A percentile compares a stretch with the other conserved stretches of the same genome.
Conservation (phyloP, 2,329 filamentous ascomycete species). For the Lachnellula hyalina region DNA sequence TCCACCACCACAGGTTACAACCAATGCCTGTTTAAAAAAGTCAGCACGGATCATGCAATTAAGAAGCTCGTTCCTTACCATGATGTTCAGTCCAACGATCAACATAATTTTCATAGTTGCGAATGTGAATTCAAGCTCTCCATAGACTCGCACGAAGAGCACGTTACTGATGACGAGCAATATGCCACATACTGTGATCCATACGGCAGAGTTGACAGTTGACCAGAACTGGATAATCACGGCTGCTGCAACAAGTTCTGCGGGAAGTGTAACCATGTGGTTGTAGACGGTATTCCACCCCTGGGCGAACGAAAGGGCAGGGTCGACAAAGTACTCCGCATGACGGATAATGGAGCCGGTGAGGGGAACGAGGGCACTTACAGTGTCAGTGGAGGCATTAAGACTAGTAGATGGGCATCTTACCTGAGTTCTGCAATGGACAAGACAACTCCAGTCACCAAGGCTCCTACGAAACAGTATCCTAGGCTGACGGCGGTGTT, state of each 20-base stretch:
- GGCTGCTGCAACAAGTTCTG: slow-evolving; percentile 58
- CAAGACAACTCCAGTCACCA: slow-evolving; percentile 46
- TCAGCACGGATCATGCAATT: neutral
- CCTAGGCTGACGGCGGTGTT: slow-evolving; percentile 32
- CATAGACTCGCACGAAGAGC: slow-evolving; percentile 38
- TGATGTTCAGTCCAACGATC: slow-evolving; percentile 57
- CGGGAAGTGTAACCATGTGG: slow-evolving; percentile 25
- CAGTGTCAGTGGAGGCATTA: neutral
- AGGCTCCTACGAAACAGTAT: slow-evolving; percentile 44
- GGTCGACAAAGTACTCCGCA: slow-evolving; percentile 35
- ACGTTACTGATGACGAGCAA: slow-evolving; percentile 33
- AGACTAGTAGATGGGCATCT: neutral
- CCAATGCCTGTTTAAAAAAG: slow-evolving; percentile 35
- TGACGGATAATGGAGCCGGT: slow-evolving; percentile 37
- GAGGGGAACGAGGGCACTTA: slow-evolving; percentile 40
- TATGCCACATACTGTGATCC: slow-evolving; percentile 36
- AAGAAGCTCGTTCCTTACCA: slow-evolving; percentile 34
- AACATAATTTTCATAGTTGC: slow-evolving; percentile 54
- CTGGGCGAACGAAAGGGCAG: slow-evolving; percentile 31
- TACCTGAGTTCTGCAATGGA: slow-evolving; percentile 45
- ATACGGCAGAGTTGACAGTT: slow-evolving; percentile 41
- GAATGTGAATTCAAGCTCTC: slow-evolving; percentile 52
- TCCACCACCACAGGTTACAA: slow-evolving; percentile 59
- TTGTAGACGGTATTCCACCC: slow-evolving; percentile 31
- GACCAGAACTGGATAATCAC: slow-evolving; percentile 61